phyloP scores from a whole-genome alignment of 1,139 yeast genomes.

The Pneumocystis murina region DNA sequence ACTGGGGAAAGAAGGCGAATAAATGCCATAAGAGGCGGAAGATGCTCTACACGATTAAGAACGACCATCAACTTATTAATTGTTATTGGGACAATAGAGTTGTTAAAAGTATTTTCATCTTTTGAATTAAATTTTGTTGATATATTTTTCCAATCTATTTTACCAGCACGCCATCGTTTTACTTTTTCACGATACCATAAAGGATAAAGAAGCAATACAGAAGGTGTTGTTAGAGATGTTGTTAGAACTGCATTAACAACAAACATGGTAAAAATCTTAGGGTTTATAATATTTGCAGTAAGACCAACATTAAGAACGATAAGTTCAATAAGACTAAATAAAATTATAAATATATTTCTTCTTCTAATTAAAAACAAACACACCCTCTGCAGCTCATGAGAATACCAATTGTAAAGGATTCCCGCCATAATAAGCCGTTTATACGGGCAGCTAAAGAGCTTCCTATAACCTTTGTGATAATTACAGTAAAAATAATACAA shows the following conservation, averaged over 20 bases:
- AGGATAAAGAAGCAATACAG: constrained; percentile 46
- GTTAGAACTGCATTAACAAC: constrained; percentile 65
- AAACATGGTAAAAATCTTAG: constrained; percentile 60
- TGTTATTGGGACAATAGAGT: not conserved
- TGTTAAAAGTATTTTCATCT: not conserved
- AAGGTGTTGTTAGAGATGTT: constrained; percentile 61
- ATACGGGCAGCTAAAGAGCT: constrained; percentile 50
- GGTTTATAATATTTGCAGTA: constrained; percentile 49
- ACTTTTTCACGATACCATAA: constrained; percentile 30
- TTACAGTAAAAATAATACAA: constrained; percentile 49
- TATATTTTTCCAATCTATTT: constrained; percentile 31
- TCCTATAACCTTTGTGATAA: constrained; percentile 50
- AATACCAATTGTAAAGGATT: constrained; percentile 60
- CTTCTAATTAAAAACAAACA: constrained; percentile 31
- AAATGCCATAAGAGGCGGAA: constrained; percentile 9
- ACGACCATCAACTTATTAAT: constrained; percentile 5
- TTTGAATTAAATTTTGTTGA: constrained; percentile 3
- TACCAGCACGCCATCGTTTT: constrained; percentile 29
- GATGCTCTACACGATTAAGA: constrained; percentile 9
- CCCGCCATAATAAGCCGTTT: constrained; percentile 53
- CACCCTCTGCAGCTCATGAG: constrained; percentile 72
- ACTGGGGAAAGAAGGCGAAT: constrained; percentile 6
- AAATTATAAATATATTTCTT: not conserved
- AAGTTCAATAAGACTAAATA: constrained; percentile 31
- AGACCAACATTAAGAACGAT: constrained; percentile 64